A percentile compares a stretch with the other conserved stretches of the same genome.
These are phyloP conservation scores for Verticillium tricorpus DNA, from an alignment of 2,329 filamentous ascomycete species.

Conservation along the genomic window DNA sequence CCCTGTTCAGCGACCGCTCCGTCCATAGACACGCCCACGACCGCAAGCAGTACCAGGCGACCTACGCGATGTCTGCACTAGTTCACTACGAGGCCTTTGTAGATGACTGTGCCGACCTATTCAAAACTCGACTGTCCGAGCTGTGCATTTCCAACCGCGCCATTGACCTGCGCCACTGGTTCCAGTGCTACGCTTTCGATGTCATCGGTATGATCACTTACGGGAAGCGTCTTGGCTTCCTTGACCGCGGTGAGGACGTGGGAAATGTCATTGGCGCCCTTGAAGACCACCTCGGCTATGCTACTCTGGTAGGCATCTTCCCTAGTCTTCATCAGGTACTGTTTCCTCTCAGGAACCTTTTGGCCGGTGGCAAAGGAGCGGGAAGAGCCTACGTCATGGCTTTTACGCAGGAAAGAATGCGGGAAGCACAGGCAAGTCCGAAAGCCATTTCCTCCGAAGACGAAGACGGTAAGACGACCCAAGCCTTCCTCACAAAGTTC, in stretches of 20 bases:
- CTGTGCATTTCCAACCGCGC: slow-evolving; percentile 21
- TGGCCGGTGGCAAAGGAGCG: slow-evolving; percentile 20
- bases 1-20: slow-evolving; percentile 27
- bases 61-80: slow-evolving; percentile 44
- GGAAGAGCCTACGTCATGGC: background rate
- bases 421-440: too few species aligned
- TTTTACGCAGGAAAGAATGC: too few species aligned
- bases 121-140: slow-evolving; percentile 30
- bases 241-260: slow-evolving; percentile 41
- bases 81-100: slow-evolving; percentile 44
- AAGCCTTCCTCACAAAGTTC: slow-evolving; percentile 37
- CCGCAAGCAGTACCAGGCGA: slow-evolving; percentile 34
- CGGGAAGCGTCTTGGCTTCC: slow-evolving; percentile 34
- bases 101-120: slow-evolving; percentile 38
- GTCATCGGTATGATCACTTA: slow-evolving; percentile 47
- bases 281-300: slow-evolving; percentile 28
- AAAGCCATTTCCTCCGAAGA: slow-evolving; percentile 1
- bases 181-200: slow-evolving; percentile 45
- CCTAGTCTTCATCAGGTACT: slow-evolving; percentile 30
- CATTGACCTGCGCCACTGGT: slow-evolving; percentile 36
- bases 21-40: slow-evolving; percentile 29
- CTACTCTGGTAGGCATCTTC: slow-evolving; percentile 36
- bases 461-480: slow-evolving; percentile 12
- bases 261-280: slow-evolving; percentile 34
- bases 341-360: slow-evolving; percentile 21